Percentiles rank a stretch among this genome's conserved stretches.
These are phyloP conservation scores for Fusarium sp. DNA, from an alignment of 2,329 filamentous ascomycete species.

Conservation along the genomic window DNA sequence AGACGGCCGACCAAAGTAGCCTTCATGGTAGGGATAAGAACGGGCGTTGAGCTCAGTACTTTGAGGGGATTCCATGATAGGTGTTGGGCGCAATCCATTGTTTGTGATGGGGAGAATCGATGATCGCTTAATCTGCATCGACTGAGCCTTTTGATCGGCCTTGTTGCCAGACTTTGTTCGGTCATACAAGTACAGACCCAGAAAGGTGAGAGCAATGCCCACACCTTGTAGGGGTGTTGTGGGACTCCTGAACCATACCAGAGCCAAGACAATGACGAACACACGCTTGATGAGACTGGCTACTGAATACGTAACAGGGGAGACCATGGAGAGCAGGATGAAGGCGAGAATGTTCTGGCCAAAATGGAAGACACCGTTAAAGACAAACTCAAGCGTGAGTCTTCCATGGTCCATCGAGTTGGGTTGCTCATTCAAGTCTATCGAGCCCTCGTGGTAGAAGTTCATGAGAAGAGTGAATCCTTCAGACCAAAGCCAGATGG, in stretches of 20 bases:
- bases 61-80: constrained; percentile 36
- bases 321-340: constrained; percentile 89
- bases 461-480: constrained; percentile 81
- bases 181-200: constrained; percentile 95
- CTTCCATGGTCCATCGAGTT: constrained; percentile 81
- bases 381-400: constrained; percentile 84
- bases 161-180: constrained; percentile 88
- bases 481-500: constrained; percentile 94
- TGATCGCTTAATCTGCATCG: constrained; percentile 50
- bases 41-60: constrained; percentile 43
- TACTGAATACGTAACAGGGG: constrained; percentile 96
- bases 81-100: constrained; percentile 44
- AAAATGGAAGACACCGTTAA: constrained; percentile 98
- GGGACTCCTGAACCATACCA: constrained; percentile 93
- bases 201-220: constrained; percentile 88
- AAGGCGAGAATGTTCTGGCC: constrained; percentile 96
- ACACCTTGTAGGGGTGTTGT: constrained; percentile 85
- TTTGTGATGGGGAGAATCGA: constrained; percentile 74
- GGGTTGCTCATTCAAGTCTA: constrained; percentile 68
- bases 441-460: constrained; percentile 81
- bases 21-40: constrained; percentile 57
- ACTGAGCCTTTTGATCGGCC: constrained; percentile 82
- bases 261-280: constrained; percentile 93
- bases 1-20: constrained; percentile 51
- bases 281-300: constrained; percentile 96